Base-by-base conservation (phyloP, 2,329 filamentous ascomycete genomes). In the Hymenotorrendiella dingleyae region DNA sequence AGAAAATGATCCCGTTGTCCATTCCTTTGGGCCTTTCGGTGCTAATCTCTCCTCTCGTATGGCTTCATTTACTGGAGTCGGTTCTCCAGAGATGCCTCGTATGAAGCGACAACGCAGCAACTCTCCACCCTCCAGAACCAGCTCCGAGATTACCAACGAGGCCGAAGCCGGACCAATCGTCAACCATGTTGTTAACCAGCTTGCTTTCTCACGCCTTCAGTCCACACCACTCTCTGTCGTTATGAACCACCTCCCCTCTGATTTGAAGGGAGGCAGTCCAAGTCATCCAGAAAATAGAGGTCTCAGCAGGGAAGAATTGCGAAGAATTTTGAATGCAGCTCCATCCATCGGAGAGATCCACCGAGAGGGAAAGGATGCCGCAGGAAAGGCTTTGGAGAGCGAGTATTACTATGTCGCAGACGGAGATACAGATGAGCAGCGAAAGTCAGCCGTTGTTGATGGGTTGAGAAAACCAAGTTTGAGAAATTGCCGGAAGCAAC, bases 331-430 rank as follows among this genome's bases (percentile, higher is more conserved):
- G 32, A 84, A 89, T 60, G 69, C 71, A 19, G 85, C 86, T 5
- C 65, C 76, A 7, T 95, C 88, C 60, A 81, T 97, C 50, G 93
- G 93, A 35, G 84, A 93, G 63, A 95, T 98, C 56, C 74, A 76
- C 39, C 83, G 93, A 28, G 83, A 91, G 62, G 93, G 93, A 60
- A 98, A 97, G 65, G 93, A 98, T 61, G 93, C 93, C 4, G 91
- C 93, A 0, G 93, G 93, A 54, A 93, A 96, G 68, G 70, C 83
- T 6, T 76, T 98, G 1, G 91, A 98, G 71, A 94, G 86, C 70
- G 90, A 98, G 64, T 97, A 94, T 64, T 97, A 97, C 67, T 98
- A 98, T 60, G 73, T 96, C 6, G 86, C 90, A 0, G 91, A 97
- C 63, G 74, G 80, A 58, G 93, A 98, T 61, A 71, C 74, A 2